Evolutionary conservation across 768 basidiomycete species (phyloP), one percentile per base, ranked within the genome.

Genomic region (Phanerochaete sordida): DNA sequence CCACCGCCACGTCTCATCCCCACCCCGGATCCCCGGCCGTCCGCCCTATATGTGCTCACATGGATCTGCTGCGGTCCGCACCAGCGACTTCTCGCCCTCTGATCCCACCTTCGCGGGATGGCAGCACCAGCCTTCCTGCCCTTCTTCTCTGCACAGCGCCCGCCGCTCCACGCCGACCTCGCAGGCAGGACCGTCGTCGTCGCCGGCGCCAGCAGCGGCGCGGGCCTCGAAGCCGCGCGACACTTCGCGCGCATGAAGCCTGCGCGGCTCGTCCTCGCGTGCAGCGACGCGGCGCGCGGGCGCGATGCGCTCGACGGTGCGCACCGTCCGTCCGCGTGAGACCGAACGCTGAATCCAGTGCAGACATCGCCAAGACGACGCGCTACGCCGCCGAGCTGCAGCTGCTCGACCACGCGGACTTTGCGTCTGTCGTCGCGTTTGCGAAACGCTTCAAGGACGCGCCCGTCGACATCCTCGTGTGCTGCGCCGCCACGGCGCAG

Each of bases 111-210:
- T 35, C 33, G 33, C 33, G 6, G 33, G 6, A n/a, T 35, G 33
- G 33, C 33, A 35, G 33, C n/a, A n/a, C n/a, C n/a, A n/a, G n/a
- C n/a, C n/a, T 35, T 35, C 13, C 33, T 35, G 33, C 6, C 13
- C 6, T 35, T 6, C 7, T 35, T 35, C 33, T 35, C 33, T n/a
- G 33, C 33, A 35, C 13, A 35, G 33, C 33, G 7, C 7, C 33
- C 33, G 33, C 33, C 26, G 3, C 52, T 70, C 16, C 64, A 65
- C 3, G 72, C 64, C 0, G 75, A 79, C 60, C 69, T 84, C 21
- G 65, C 67, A 11, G 78, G 77, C 8, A 81, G 80, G 65, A 81
- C 79, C 3, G 72, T 84, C n/a, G 58, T 84, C 23, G 75, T 86
- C 27, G 73, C 76, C 26, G 79, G 79, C 9, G 81, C 81, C 2